These are phyloP conservation scores for Aspergillus sp. DNA, from an alignment of 2,329 filamentous ascomycete genomes.

Conservation along the genomic window DNA sequence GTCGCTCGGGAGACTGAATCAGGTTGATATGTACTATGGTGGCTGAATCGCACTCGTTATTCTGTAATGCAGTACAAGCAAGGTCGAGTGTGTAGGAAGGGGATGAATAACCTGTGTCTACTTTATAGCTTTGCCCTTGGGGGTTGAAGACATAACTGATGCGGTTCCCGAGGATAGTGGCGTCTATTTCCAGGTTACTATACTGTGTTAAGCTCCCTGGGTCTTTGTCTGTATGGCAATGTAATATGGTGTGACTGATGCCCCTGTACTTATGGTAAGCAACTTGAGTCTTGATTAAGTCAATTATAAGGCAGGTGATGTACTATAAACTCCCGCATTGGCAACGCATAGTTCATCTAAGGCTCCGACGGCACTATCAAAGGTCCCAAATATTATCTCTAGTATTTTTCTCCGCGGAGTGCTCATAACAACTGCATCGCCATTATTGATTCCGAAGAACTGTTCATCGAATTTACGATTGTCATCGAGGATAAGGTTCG, in stretches of 20 bases:
- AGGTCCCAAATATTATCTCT: conserved; percentile 26
- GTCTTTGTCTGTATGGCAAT: not conserved
- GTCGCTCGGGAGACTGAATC: not conserved
- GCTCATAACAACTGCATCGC: conserved; percentile 27
- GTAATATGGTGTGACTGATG: not conserved
- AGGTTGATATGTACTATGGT: conserved; percentile 19
- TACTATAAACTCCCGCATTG: conserved; percentile 14
- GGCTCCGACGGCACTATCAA: conserved; percentile 26
- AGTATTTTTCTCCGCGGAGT: conserved; percentile 31
- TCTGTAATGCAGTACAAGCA: conserved; percentile 33
- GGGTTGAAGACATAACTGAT: conserved; percentile 40
- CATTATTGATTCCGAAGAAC: conserved; percentile 26
- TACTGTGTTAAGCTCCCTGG: conserved; percentile 16
- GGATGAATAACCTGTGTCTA: conserved; percentile 43
- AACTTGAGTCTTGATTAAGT: not conserved
- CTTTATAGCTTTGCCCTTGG: conserved; percentile 30
- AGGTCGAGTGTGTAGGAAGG: conserved; percentile 41
- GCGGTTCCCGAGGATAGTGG: conserved; percentile 21
- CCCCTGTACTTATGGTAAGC: not conserved
- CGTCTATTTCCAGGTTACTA: conserved; percentile 18
- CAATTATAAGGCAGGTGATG: not conserved
- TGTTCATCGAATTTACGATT: conserved; percentile 22
- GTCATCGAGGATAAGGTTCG: conserved; percentile 15
- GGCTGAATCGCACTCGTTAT: conserved; percentile 23
- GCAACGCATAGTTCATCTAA: conserved; percentile 19